Evolutionary conservation across 2,329 filamentous ascomycete genomes (phyloP).

Genomic region (Cercospora citrullina): DNA sequence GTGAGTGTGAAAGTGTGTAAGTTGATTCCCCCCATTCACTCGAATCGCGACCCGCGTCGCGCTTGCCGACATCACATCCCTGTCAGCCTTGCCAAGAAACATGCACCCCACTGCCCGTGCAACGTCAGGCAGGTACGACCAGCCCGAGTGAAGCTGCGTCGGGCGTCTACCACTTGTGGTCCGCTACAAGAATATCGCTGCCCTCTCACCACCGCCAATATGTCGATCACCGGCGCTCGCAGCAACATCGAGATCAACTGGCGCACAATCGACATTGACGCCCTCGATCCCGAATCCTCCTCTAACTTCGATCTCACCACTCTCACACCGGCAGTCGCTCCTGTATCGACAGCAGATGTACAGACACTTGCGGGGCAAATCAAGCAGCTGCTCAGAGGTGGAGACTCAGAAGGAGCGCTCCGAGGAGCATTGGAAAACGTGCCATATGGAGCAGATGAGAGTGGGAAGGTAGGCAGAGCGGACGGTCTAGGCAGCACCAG

Average conservation of each 20-base stretch:
- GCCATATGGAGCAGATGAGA: slow-evolving; percentile 63
- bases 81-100: slow-evolving; percentile 6
- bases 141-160: background rate
- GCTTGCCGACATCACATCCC: slow-evolving; percentile 4
- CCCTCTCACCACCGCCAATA: slow-evolving; percentile 5
- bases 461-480: slow-evolving; percentile 50
- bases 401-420: slow-evolving; percentile 83
- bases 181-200: background rate
- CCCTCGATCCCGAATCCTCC: slow-evolving; percentile 83
- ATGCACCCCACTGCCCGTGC: slow-evolving; percentile 9
- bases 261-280: slow-evolving; percentile 93
- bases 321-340: slow-evolving; percentile 73
- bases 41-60: slow-evolving; percentile 11
- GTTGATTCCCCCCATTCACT: slow-evolving; percentile 1
- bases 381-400: slow-evolving; percentile 80
- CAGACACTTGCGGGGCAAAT: slow-evolving; percentile 78
- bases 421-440: slow-evolving; percentile 81
- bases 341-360: slow-evolving; percentile 74
- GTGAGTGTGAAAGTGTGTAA: background rate
- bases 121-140: slow-evolving; percentile 15
- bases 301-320: slow-evolving; percentile 88
- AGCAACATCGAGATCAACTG: slow-evolving; percentile 54
- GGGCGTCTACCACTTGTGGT: background rate
- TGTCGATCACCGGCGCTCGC: slow-evolving; percentile 42
- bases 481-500: slow-evolving; percentile 14